Evolutionary conservation across 441 rosid genomes (phyloP).

Genomic region (Adansonia grandidieri): DNA sequence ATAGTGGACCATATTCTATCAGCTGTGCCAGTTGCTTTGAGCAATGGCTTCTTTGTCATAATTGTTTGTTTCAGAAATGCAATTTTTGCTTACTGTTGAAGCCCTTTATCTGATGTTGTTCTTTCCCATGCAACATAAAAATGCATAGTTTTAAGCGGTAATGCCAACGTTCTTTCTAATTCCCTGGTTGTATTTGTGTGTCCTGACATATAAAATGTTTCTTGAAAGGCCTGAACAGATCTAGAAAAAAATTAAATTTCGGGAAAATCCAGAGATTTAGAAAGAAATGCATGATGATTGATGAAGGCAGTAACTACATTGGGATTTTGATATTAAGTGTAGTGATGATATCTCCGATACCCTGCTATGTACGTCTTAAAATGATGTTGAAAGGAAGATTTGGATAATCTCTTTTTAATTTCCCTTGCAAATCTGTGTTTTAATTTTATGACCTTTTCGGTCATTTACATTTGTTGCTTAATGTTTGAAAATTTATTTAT

Average conservation of each 20-base stretch:
- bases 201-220: neutral
- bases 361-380: neutral
- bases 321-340: neutral
- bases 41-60: constrained; percentile 17
- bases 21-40: neutral
- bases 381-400: neutral
- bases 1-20: neutral
- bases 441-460: neutral
- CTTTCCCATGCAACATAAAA: neutral
- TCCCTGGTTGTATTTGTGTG: neutral
- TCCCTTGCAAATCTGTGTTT: neutral
- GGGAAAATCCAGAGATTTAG: neutral
- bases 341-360: neutral
- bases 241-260: neutral
- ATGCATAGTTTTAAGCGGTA: neutral
- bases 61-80: neutral
- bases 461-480: neutral
- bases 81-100: neutral
- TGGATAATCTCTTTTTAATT: neutral
- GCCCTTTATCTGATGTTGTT: neutral
- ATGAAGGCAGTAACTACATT: constrained; percentile 1
- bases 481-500: neutral
- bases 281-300: constrained; percentile 7
- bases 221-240: neutral
- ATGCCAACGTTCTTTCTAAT: neutral